Evolutionary conservation across 192 early-diverging fungal species (phyloP), one percentile per base, ranked within the genome.

Genomic region (Entomortierella lignicola): DNA sequence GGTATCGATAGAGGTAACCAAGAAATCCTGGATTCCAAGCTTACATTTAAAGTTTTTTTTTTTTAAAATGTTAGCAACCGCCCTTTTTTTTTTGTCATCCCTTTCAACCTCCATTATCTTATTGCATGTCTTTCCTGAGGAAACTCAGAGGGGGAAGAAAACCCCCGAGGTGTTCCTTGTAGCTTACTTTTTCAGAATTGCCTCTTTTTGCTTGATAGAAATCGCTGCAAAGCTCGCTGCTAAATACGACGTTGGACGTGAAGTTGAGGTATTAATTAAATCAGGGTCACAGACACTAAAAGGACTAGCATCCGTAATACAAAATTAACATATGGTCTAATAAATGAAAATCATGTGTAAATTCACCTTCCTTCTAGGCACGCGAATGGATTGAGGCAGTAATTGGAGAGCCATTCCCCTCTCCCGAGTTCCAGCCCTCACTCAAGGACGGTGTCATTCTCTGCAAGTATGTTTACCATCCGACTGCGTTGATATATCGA

Each of bases 361-460:
- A n/a, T n/a, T 27, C 7, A 31, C 20, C 18, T 11, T 23, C 41
- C 23, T 50, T 11, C 21, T 66, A 82, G 90, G 94, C 92, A 8
- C 83, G 87, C 26, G 77, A 88, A 53, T 94, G 92, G 92, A 86
- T 95, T 43, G 94, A 92, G 60, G 62, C 63, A 23, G 79, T 89
- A 1, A 56, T 89, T 23, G 87, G 87, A 2, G 88, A 90, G 65
- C 58, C 82, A 32, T 83, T 92, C 44, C 82, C 86, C 13, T 31
- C 15, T 20, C 82, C 77, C 10, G 82, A 83, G 27, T 91, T 94
- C 63, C 87, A 92, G n/a, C 85, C 89, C 31, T 85, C 84, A 17
- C 81, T 95, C 37, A 93, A 93, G 72, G 91, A 94, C 60, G 94
- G 94, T 20, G 88, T 89, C 18, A 71, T 93, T 26, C 82, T 95